Evolutionary conservation across 495 filamentous ascomycete genomes (phyloP).

Genomic region (Glutinoglossum americanum): DNA sequence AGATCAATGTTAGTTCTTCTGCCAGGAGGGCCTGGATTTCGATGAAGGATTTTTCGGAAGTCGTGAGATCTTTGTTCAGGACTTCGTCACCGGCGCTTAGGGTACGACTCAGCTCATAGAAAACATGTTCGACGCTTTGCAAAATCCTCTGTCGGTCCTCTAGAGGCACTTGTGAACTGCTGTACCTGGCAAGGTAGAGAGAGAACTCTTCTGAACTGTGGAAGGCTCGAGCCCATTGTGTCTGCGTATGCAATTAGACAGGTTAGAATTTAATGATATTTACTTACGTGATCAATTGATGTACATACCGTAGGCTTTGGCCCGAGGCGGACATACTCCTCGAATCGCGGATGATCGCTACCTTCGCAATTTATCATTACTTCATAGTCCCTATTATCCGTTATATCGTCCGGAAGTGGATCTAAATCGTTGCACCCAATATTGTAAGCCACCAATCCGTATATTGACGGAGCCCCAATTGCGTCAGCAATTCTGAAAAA

Average conservation of each 20-base stretch:
- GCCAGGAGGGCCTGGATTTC: background rate
- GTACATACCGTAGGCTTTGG: constrained; percentile 5
- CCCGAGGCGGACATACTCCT: constrained; percentile 11
- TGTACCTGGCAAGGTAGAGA: background rate
- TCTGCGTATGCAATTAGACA: background rate
- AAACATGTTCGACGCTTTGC: background rate
- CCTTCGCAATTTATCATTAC: constrained; percentile 15
- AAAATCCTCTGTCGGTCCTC: background rate
- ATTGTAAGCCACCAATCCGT: background rate
- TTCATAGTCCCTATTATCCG: constrained; percentile 17
- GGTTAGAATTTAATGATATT: background rate
- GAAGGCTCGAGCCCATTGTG: background rate
- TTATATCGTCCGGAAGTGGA: constrained; percentile 3
- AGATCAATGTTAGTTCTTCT: background rate
- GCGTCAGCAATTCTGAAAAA: background rate
- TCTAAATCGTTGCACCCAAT: background rate
- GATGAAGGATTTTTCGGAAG: background rate
- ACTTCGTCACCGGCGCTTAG: background rate
- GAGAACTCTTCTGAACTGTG: background rate
- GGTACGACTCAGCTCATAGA: too few species aligned
- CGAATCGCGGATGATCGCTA: constrained; percentile 8
- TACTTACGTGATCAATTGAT: background rate
- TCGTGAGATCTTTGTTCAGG: background rate
- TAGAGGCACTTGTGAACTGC: background rate
- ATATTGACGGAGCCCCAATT: background rate